These are phyloP conservation scores for Chlorella sp. DNA, from an alignment of 139 green algal genomes.

Conservation along the genomic window DNA sequence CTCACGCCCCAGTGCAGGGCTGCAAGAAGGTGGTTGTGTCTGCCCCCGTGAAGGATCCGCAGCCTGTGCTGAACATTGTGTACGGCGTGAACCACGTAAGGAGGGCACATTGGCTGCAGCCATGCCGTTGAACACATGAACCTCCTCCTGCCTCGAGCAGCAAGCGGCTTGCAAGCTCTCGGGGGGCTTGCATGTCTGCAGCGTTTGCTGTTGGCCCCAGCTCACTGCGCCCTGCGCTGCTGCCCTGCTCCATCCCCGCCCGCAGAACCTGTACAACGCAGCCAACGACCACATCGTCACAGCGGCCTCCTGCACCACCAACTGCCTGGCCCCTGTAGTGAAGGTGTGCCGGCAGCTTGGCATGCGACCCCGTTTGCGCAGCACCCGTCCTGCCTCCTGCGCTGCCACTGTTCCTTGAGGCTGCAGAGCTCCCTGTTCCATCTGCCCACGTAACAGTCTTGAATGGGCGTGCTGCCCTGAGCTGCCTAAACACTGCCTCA, in stretches of 20 bases:
- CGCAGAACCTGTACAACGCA: constrained; percentile 73
- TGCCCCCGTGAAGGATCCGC: constrained; percentile 85
- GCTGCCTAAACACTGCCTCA: too few relatives aligned
- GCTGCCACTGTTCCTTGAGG: too few relatives aligned
- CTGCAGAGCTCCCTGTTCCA: too few relatives aligned
- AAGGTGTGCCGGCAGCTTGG: constrained; percentile 53
- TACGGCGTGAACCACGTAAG: constrained; percentile 78
- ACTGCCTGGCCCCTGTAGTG: constrained; percentile 89
- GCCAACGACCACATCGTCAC: constrained; percentile 83
- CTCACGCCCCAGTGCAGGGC: neutral
- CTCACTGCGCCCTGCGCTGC: neutral
- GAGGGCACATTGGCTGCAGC: too few relatives aligned
- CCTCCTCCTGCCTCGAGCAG: too few relatives aligned
- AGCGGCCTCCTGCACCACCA: constrained; percentile 91
- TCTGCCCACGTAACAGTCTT: too few relatives aligned
- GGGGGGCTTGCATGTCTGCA: too few relatives aligned
- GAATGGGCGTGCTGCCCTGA: too few relatives aligned
- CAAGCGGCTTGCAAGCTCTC: too few relatives aligned
- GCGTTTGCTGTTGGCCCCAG: neutral
- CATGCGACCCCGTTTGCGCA: too few relatives aligned
- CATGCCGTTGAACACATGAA: too few relatives aligned
- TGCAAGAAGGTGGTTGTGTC: constrained; percentile 76
- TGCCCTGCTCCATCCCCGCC: neutral
- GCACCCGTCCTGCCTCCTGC: too few relatives aligned
- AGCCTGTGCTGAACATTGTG: constrained; percentile 86